Evolutionary conservation across 306 rosid species (phyloP).

Genomic region (Arachis stenosperma): DNA sequence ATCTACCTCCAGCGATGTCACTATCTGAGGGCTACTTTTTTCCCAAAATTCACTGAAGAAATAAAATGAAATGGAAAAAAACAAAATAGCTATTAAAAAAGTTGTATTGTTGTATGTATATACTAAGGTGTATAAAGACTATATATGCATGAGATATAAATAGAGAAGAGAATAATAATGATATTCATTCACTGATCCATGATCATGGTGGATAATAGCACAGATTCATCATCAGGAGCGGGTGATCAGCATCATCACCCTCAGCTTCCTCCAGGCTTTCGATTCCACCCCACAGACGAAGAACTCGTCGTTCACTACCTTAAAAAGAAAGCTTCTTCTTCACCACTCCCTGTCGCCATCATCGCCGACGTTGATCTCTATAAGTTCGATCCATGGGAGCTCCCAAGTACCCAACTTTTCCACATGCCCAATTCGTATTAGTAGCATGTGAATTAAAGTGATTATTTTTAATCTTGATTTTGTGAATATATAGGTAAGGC

Average conservation of each 20-base stretch:
- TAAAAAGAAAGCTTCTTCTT: constrained; percentile 44
- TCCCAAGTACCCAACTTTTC: constrained; percentile 43
- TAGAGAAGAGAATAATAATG: not conserved
- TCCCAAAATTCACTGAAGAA: not conserved
- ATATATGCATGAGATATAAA: constrained; percentile 28
- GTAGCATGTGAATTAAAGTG: no score
- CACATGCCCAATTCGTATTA: constrained; percentile 28
- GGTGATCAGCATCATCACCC: constrained; percentile 25
- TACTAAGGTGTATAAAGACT: no score
- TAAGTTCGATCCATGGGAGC: constrained; percentile 54
- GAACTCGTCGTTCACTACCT: constrained; percentile 55
- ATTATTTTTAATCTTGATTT: no score
- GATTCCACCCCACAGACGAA: constrained; percentile 55
- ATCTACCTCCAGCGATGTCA: not conserved
- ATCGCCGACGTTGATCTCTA: constrained; percentile 53
- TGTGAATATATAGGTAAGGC: constrained; percentile 37
- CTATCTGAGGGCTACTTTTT: constrained; percentile 23
- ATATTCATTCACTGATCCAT: not conserved
- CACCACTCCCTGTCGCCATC: constrained; percentile 48
- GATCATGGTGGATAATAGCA: constrained; percentile 36
- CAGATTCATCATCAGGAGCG: constrained; percentile 40
- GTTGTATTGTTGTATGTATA: not conserved
- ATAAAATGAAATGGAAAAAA: not conserved
- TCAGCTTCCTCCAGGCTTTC: constrained; percentile 46
- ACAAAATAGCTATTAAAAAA: constrained; percentile 2